phyloP scores from a whole-genome alignment of 2,329 filamentous ascomycete species.

The Plectosphaerella sp. region DNA sequence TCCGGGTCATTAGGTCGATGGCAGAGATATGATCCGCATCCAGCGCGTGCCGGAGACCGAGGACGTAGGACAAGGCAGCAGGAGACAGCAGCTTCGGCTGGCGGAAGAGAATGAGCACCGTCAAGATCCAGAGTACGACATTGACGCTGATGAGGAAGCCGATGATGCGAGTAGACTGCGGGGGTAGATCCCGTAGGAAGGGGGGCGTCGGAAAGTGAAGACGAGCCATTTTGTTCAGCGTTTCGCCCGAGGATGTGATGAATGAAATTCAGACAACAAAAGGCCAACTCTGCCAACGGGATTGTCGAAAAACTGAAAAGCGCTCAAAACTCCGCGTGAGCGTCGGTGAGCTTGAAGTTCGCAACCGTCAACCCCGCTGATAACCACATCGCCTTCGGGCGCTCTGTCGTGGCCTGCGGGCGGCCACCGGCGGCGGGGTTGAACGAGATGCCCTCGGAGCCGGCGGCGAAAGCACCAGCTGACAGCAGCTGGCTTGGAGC shows the following conservation, averaged over 20 bases:
- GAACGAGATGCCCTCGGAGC: background rate
- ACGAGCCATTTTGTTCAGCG: slow-evolving; percentile 6
- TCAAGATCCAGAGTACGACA: slow-evolving; percentile 47
- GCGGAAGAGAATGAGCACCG: slow-evolving; percentile 47
- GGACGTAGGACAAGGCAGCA: slow-evolving; percentile 79
- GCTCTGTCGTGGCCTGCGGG: too few species aligned
- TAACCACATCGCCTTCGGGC: too few species aligned
- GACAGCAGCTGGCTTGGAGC: too few species aligned
- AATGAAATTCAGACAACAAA: too few species aligned
- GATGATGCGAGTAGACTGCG: slow-evolving; percentile 42
- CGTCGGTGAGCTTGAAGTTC: too few species aligned
- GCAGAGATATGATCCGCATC: slow-evolving; percentile 88
- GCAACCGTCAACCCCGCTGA: too few species aligned
- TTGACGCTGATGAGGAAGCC: slow-evolving; percentile 45
- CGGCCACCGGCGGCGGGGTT: background rate
- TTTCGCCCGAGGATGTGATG: too few species aligned
- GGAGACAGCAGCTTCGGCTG: slow-evolving; percentile 66
- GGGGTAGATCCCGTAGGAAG: slow-evolving; percentile 21
- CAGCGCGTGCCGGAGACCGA: slow-evolving; percentile 89
- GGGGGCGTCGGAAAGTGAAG: slow-evolving; percentile 18
- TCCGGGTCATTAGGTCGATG: slow-evolving; percentile 91
- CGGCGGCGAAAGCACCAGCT: too few species aligned
- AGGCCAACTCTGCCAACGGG: too few species aligned
- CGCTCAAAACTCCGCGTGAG: too few species aligned
- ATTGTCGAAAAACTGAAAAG: too few species aligned